Base-by-base conservation (phyloP, 768 basidiomycete genomes). In the Auriscalpium orientale region DNA sequence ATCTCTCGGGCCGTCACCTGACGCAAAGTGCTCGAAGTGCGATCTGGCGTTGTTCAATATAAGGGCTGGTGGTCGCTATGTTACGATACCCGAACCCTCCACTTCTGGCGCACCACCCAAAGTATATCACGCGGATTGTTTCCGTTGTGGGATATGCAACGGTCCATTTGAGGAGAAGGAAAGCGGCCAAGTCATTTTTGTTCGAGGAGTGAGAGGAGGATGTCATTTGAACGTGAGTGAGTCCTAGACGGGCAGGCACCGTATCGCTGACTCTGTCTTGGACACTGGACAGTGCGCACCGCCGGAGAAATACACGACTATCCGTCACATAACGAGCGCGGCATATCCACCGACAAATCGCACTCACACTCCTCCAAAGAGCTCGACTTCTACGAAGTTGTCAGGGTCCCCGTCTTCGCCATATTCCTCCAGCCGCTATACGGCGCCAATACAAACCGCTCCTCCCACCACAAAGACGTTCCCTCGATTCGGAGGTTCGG, bases 81-180 rank as follows among this genome's bases (percentile, higher is more conserved):
- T 91, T 35, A 87, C 86, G 2, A 79, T 90, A 33, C 87, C 89
- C 8, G 80, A 71, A 51, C 68, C 66, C 37, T 62, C 68, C 2
- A 65, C 62, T 55, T 70, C 72, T 46, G 75, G 71, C 34, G 73
- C 73, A 16, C 70, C 72, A 21, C 76, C 82, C n/a, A 77, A 78
- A 66, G 76, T 77, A 20, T 92, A 87, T 63, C 90, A 93, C 61
- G 75, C 79, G 3, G 78, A 82, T 45, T 93, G 90, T 66, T 91
- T 93, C 69, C 81, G 77, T 52, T 93, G 90, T 63, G 72, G 68
- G 20, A 71, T 85, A 20, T 93, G 90, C 62, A 72, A 80, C 46
- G 76, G 79, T 16, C 65, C 74, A 9, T 89, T 93, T 62, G 79
- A 78, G 58, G 86, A 87, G 65, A 73, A 72, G 37, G 71, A 71